Percentiles rank a stretch among this genome's conserved stretches.
Evolutionary conservation across 129 eudicot species (phyloP).

Genomic region (Flaveria ramosissima): DNA sequence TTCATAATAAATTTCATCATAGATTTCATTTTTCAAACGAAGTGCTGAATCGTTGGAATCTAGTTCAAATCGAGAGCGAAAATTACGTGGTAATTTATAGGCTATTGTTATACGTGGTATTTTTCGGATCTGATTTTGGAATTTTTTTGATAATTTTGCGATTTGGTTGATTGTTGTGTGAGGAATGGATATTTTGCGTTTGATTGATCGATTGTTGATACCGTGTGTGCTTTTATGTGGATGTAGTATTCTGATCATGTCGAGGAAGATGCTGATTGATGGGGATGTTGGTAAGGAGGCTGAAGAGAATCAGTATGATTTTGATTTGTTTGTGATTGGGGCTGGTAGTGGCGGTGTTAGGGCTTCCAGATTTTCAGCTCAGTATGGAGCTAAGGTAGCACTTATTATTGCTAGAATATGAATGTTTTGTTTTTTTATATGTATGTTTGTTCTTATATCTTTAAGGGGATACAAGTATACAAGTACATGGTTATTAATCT

Average conservation of each 20-base stretch:
- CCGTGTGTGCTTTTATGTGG: constrained; percentile 32
- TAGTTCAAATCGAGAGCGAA: constrained; percentile 11
- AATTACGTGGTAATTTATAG: constrained; percentile 15
- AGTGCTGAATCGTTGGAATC: not conserved
- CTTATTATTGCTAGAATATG: not conserved
- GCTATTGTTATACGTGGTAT: not conserved
- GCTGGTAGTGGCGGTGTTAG: constrained; percentile 97
- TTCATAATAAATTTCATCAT: not conserved
- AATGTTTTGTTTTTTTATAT: not conserved
- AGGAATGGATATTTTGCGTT: constrained; percentile 21
- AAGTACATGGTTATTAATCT: constrained; percentile 6
- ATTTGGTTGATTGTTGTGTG: constrained; percentile 13
- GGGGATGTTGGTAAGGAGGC: constrained; percentile 46
- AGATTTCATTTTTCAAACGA: not conserved
- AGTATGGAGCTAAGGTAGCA: constrained; percentile 87
- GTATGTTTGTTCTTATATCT: not conserved
- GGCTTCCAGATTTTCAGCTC: constrained; percentile 88
- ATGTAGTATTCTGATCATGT: constrained; percentile 39
- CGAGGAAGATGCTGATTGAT: constrained; percentile 87
- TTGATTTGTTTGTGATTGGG: constrained; percentile 94
- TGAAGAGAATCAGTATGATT: constrained; percentile 61
- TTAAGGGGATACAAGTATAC: too few species aligned
- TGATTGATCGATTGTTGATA: constrained; percentile 32
- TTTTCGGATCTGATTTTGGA: constrained; percentile 17
- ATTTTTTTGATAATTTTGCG: not conserved